These are phyloP conservation scores for Fusarium concolor DNA, from an alignment of 2,329 filamentous ascomycete species.

Conservation along the genomic window DNA sequence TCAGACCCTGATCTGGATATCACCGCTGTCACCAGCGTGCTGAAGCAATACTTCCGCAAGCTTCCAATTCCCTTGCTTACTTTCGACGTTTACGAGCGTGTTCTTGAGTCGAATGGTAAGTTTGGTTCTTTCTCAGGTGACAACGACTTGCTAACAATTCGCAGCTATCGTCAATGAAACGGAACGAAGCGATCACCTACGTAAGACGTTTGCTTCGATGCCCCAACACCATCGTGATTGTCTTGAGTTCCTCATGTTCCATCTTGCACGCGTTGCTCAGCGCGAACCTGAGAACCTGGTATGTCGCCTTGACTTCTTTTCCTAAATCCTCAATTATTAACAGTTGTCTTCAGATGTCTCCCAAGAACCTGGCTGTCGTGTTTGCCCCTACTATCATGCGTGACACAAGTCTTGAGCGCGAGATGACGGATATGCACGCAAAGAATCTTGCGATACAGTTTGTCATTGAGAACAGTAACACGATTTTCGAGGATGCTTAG, in stretches of 20 bases:
- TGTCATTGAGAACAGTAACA: constrained; percentile 88
- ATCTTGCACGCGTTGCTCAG: constrained; percentile 86
- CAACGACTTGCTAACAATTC: constrained; percentile 37
- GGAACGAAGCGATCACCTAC: constrained; percentile 77
- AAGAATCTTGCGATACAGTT: constrained; percentile 95
- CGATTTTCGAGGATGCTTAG: constrained; percentile 73
- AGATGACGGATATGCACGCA: constrained; percentile 95
- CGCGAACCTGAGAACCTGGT: constrained; percentile 87
- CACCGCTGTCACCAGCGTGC: constrained; percentile 91
- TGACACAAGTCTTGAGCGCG: constrained; percentile 86
- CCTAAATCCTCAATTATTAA: constrained; percentile 24
- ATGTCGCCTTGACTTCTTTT: constrained; percentile 50
- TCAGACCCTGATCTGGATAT: constrained; percentile 95
- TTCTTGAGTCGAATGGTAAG: constrained; percentile 84
- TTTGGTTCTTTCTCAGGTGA: constrained; percentile 18
- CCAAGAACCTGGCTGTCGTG: constrained; percentile 94
- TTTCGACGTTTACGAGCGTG: constrained; percentile 89
- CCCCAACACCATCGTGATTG: constrained; percentile 88
- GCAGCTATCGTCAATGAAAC: constrained; percentile 72
- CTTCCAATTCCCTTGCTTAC: constrained; percentile 90
- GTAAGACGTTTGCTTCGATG: constrained; percentile 79
- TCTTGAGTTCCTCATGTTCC: constrained; percentile 93
- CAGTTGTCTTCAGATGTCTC: constrained; percentile 77
- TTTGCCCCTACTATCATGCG: constrained; percentile 99
- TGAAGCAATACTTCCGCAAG: constrained; percentile 98